These are phyloP conservation scores for Fusarium staphyleae DNA, from an alignment of 2,329 filamentous ascomycete genomes.

Conservation along the genomic window DNA sequence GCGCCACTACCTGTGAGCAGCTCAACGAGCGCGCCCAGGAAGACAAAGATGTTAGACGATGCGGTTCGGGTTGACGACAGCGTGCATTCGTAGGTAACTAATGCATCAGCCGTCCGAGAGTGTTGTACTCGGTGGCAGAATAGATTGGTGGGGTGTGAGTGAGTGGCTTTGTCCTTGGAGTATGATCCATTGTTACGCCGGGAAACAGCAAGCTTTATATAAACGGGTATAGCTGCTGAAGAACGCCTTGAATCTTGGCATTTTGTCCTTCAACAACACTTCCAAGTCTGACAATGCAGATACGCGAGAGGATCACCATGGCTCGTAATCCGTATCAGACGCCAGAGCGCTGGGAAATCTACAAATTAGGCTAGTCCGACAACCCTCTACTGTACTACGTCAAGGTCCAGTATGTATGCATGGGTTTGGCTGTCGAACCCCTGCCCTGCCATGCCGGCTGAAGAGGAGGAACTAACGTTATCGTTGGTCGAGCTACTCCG, in stretches of 20 bases:
- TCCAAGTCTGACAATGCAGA: background rate
- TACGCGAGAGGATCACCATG: background rate
- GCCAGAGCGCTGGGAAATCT: constrained; percentile 29
- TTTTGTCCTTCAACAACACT: too few species aligned
- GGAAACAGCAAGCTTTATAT: too few species aligned
- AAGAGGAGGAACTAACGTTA: too few species aligned
- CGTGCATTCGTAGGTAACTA: constrained; percentile 40
- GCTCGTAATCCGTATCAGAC: constrained; percentile 4
- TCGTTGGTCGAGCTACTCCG: constrained; percentile 2
- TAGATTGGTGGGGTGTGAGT: constrained; percentile 34
- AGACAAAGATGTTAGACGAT: constrained; percentile 41
- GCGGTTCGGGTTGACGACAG: constrained; percentile 38
- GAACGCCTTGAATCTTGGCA: too few species aligned
- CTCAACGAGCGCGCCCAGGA: constrained; percentile 36
- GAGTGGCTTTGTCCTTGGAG: too few species aligned
- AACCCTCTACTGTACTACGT: too few species aligned
- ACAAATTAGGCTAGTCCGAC: constrained; percentile 21
- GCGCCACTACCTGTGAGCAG: constrained; percentile 35
- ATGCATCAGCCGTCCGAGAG: constrained; percentile 38
- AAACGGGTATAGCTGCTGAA: too few species aligned
- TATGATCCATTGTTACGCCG: too few species aligned
- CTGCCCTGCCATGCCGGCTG: too few species aligned
- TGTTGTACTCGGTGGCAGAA: constrained; percentile 40
- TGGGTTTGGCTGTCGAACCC: too few species aligned
- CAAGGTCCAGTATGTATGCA: too few species aligned